Percentiles rank a stretch among this genome's conserved stretches.
These are phyloP conservation scores for Cavenderia fasciculata DNA, from an alignment of 78 protist genomes.

Conservation along the genomic window DNA sequence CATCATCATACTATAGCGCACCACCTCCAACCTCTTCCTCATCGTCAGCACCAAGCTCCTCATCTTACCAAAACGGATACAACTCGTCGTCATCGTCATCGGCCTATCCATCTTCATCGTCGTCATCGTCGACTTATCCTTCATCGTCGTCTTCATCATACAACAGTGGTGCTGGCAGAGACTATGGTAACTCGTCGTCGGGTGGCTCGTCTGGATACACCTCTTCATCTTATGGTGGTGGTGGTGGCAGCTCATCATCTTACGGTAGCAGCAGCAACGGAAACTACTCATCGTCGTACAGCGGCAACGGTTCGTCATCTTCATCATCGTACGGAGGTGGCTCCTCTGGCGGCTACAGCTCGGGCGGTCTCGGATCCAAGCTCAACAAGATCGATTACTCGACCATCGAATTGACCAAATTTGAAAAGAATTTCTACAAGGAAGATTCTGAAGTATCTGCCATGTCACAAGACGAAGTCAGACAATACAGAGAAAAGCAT, in stretches of 20 bases:
- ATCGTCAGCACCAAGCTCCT: not conserved
- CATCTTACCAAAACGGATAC: not conserved
- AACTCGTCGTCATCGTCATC: not conserved
- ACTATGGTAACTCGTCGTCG: not conserved
- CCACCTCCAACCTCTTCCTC: not conserved
- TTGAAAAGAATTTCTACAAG: conserved; percentile 79
- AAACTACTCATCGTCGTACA: not conserved
- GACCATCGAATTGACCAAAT: conserved; percentile 12
- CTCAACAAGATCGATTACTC: conserved; percentile 25
- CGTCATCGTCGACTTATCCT: not conserved
- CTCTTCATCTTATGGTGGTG: not conserved
- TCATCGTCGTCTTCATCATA: not conserved
- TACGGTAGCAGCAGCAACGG: not conserved
- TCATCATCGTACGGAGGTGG: not conserved
- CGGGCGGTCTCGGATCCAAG: conserved; percentile 1
- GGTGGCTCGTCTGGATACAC: not conserved
- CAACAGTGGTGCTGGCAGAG: not conserved
- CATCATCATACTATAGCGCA: conserved; percentile 1
- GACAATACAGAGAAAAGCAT: conserved; percentile 14
- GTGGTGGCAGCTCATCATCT: not conserved
- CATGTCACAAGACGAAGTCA: conserved; percentile 22
- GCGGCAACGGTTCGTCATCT: not conserved
- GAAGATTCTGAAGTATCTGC: conserved; percentile 33
- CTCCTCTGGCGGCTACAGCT: not conserved
- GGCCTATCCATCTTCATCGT: not conserved